Evolutionary conservation across 441 rosid species (phyloP).

Genomic region (Biscutella auriculata): DNA sequence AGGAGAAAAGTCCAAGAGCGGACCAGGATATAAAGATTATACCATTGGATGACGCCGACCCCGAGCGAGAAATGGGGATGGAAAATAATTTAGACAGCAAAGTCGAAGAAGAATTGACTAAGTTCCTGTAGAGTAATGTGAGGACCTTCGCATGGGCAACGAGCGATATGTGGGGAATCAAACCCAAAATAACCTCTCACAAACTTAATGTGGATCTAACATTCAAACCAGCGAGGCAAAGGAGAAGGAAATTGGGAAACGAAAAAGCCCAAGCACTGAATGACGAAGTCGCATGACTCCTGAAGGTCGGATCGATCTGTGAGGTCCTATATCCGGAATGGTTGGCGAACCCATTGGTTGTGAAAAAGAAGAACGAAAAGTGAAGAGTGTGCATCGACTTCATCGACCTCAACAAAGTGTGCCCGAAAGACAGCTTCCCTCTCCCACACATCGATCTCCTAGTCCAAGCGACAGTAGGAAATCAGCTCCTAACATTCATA

Average conservation of each 20-base stretch:
- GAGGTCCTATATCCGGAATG: not conserved
- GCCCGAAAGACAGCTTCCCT: not conserved
- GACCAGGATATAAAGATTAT: no score
- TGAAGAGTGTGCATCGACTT: not conserved
- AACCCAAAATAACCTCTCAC: not conserved
- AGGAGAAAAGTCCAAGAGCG: no score
- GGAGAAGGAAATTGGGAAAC: not conserved
- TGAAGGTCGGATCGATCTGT: not conserved
- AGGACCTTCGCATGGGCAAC: no score
- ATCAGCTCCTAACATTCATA: not conserved
- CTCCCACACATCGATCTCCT: not conserved
- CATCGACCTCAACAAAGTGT: not conserved
- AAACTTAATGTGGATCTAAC: not conserved
- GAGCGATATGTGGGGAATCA: no score
- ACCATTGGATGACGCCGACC: no score
- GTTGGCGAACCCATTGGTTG: not conserved
- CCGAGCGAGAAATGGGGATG: no score
- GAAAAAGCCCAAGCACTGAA: not conserved
- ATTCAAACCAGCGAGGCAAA: not conserved
- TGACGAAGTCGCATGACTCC: not conserved
- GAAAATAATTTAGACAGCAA: no score
- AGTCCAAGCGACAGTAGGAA: not conserved
- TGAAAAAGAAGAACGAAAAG: not conserved
- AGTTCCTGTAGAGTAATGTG: no score
- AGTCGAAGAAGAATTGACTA: no score